phyloP scores from a whole-genome alignment of 1,139 yeast species.

The Debaryomyces subglobosus region DNA sequence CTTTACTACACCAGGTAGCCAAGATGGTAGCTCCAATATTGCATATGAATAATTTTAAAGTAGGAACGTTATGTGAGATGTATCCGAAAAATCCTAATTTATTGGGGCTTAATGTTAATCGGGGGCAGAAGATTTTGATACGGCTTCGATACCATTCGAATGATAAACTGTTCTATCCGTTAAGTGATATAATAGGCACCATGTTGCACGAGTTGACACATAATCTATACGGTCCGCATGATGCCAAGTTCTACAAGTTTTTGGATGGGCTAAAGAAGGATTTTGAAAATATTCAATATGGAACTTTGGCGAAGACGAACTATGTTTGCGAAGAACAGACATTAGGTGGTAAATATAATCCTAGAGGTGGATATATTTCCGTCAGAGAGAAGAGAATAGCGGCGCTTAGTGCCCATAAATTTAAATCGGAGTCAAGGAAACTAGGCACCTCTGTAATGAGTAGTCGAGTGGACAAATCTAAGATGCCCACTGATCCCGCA shows the following conservation, averaged over 20 bases:
- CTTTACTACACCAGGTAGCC: slow-evolving; percentile 63
- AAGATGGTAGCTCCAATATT: slow-evolving; percentile 73
- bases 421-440: slow-evolving; percentile 41
- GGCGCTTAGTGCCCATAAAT: slow-evolving; percentile 40
- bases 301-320: slow-evolving; percentile 11
- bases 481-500: slow-evolving; percentile 14
- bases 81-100: slow-evolving; percentile 70
- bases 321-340: slow-evolving; percentile 55
- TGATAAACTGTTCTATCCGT: slow-evolving; percentile 60
- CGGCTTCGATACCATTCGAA: slow-evolving; percentile 66
- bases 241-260: slow-evolving; percentile 65
- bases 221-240: slow-evolving; percentile 79
- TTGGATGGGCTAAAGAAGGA: slow-evolving; percentile 64
- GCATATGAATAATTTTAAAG: slow-evolving; percentile 65
- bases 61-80: slow-evolving; percentile 77
- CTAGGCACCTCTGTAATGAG: slow-evolving; percentile 27
- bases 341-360: slow-evolving; percentile 43
- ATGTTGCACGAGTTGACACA: slow-evolving; percentile 90
- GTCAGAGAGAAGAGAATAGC: slow-evolving; percentile 43
- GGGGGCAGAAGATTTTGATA: slow-evolving; percentile 75
- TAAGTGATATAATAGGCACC: slow-evolving; percentile 75
- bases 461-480: slow-evolving; percentile 13
- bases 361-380: slow-evolving; percentile 24
- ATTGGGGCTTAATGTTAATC: slow-evolving; percentile 84
- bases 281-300: slow-evolving; percentile 53